phyloP scores from a whole-genome alignment of 371 early-diverging fungal genomes.

The Blakeslea trispora region DNA sequence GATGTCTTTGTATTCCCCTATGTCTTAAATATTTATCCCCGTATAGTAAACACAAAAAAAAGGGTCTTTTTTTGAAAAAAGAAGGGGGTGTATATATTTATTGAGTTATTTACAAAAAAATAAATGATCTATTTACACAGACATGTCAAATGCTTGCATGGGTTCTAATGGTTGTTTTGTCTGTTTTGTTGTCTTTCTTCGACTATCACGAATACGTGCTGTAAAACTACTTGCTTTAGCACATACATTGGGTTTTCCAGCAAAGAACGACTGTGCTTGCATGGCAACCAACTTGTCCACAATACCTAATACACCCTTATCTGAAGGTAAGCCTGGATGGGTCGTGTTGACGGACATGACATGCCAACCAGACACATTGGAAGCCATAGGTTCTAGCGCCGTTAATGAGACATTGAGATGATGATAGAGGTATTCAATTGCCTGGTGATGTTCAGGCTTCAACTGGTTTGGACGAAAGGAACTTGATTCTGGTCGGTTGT shows the following conservation, averaged over 20 bases:
- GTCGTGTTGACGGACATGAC: conserved; percentile 30
- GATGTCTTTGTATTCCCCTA: too few relatives aligned
- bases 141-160: conserved; percentile 8
- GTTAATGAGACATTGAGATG: conserved; percentile 36
- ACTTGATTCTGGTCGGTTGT: conserved; percentile 40
- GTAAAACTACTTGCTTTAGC: conserved; percentile 50
- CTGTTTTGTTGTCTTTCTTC: conserved; percentile 12
- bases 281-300: conserved; percentile 53
- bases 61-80: background rate
- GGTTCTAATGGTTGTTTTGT: conserved; percentile 8
- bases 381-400: conserved; percentile 26
- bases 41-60: too few relatives aligned
- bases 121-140: background rate
- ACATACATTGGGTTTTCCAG: conserved; percentile 43
- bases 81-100: too few relatives aligned
- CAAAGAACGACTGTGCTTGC: conserved; percentile 49
- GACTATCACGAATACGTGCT: conserved; percentile 27
- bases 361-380: conserved; percentile 68
- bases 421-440: conserved; percentile 37
- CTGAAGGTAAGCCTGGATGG: conserved; percentile 19
- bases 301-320: conserved; percentile 44
- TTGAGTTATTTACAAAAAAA: background rate
- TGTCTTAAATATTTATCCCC: too few relatives aligned
- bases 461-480: conserved; percentile 38
- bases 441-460: conserved; percentile 40